A percentile compares a stretch with the other conserved stretches of the same genome.
Conservation (phyloP, 805 yeast genomes). For the Cyberlindnera xishuangbannaensis region DNA sequence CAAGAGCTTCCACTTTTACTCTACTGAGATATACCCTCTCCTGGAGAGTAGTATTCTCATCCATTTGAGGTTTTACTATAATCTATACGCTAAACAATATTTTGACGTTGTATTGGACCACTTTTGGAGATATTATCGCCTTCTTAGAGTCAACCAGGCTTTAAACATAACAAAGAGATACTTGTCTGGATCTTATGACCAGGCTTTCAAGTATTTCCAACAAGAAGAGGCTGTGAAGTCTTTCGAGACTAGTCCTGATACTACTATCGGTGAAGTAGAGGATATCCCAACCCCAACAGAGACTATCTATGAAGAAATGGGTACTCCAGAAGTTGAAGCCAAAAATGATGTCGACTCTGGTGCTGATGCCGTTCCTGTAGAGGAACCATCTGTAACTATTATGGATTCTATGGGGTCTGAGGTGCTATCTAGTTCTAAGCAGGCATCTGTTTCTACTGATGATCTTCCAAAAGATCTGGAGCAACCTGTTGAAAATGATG, state of each 20-base stretch:
- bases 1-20: no score
- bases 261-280: conserved; percentile 10
- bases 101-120: conserved; percentile 2
- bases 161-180: conserved; percentile 14
- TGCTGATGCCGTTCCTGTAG: conserved; percentile 2
- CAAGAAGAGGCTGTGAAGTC: conserved; percentile 3
- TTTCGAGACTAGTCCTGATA: conserved; percentile 1
- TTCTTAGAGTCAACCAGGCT: conserved; percentile 18
- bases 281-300: conserved; percentile 10
- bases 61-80: conserved; percentile 4
- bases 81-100: conserved; percentile 8
- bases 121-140: conserved; percentile 10
- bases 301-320: conserved; percentile 5
- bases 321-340: conserved; percentile 6
- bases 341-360: conserved; percentile 8
- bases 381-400: background rate
- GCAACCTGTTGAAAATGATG: conserved; percentile 6
- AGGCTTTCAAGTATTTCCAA: conserved; percentile 13
- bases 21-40: conserved; percentile 4
- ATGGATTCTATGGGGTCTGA: conserved; percentile 1
- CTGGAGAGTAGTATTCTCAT: conserved; percentile 1
- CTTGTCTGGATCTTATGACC: conserved; percentile 14
- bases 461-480: conserved; percentile 6
- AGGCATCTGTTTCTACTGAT: background rate
- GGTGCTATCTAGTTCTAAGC: background rate